Evolutionary conservation across 495 filamentous ascomycete species (phyloP), one percentile per base, ranked within the genome.

Genomic region (Trichoderma erinaceum): DNA sequence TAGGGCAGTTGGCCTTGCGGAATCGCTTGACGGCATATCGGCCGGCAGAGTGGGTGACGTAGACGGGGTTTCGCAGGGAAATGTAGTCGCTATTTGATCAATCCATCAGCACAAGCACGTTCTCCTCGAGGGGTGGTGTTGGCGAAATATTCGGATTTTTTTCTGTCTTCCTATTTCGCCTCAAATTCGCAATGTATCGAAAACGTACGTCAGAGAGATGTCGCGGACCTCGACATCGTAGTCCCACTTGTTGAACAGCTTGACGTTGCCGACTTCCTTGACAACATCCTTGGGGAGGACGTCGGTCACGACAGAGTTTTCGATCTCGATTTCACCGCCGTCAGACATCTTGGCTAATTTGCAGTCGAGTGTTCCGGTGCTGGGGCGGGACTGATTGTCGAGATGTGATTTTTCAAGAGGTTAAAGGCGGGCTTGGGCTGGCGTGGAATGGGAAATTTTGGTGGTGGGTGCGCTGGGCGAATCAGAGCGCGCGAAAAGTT

Each of bases 161-260:
- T 64, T 69, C 32, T 29, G 56, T 68, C 21, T 50, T 63, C 65
- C 18, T 25, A 67, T 67, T 16, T 66, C 64, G 58, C 32, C 29
- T 16, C 38, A 41, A 63, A 44, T 61, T 58, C n/a, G 67, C 58
- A 69, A 71, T 41, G 29, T 29, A 67, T 58, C 67, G 69, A 38
- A 29, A 29, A 78, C 94, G 88, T 93, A 99, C 95, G 95, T 97
- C 85, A 99, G 87, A 71, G 96, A 98, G 83, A 99, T 98, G 78
- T 99, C 95, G 75, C 95, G 87, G 79, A 98, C 95, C 86, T 99
- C 95, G 75, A 99, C 96, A 88, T 98, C 96, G 83, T 98, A 99
- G 82, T 87, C 93, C 86, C 82, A 83, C 71, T 71, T 74, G 75
- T 75, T 96, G 90, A 99, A 99, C 71, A 99, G 90, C 89, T 97